These are phyloP conservation scores for Aspergillus arachidicola DNA, from an alignment of 2,329 filamentous ascomycete genomes.

Conservation along the genomic window DNA sequence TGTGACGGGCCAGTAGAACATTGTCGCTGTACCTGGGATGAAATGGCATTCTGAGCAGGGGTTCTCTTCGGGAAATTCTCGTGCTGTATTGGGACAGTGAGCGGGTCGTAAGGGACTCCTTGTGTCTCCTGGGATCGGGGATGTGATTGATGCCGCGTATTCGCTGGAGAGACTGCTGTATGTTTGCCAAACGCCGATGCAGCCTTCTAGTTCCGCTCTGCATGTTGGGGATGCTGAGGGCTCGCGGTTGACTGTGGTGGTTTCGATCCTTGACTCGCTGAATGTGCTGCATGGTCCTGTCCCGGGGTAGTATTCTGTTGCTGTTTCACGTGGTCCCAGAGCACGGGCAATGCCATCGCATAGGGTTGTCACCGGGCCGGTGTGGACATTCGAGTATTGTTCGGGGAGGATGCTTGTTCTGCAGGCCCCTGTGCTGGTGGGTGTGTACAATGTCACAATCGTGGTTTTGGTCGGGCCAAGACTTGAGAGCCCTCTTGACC, in stretches of 20 bases:
- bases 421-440: conserved; percentile 24
- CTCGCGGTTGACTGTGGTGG: conserved; percentile 13
- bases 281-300: conserved; percentile 20
- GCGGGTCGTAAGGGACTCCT: conserved; percentile 21
- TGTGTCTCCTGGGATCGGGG: conserved; percentile 19
- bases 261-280: not conserved
- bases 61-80: conserved; percentile 20
- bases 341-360: conserved; percentile 25
- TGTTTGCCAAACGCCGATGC: conserved; percentile 25
- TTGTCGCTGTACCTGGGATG: conserved; percentile 23
- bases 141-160: conserved; percentile 12
- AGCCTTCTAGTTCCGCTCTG: conserved; percentile 18
- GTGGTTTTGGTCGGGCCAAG: conserved; percentile 21
- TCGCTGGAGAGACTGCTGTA: conserved; percentile 17
- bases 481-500: conserved; percentile 15
- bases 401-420: conserved; percentile 14
- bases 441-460: conserved; percentile 12
- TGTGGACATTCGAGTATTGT: conserved; percentile 17
- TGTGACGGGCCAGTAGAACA: conserved; percentile 29
- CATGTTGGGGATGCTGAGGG: conserved; percentile 14
- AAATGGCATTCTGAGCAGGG: conserved; percentile 27
- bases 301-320: conserved; percentile 22
- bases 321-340: conserved; percentile 20
- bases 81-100: conserved; percentile 16
- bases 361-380: conserved; percentile 25